Conservation (phyloP, 306 rosid species). For the Castanospermum australe region DNA sequence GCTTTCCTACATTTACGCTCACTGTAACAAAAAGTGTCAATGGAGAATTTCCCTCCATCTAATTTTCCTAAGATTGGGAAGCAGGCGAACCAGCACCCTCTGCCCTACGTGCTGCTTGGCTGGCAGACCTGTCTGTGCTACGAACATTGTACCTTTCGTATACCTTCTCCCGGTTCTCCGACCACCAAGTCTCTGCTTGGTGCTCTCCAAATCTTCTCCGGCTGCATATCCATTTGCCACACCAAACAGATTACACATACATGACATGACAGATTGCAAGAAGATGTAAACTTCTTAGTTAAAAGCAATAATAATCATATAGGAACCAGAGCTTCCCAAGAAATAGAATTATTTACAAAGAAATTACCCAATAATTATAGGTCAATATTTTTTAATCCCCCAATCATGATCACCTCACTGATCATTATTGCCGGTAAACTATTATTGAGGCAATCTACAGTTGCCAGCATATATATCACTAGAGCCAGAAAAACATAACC, state of each 20-base stretch:
- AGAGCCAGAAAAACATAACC: constrained; percentile 11
- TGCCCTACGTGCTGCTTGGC: constrained; percentile 51
- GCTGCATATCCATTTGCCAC: constrained; percentile 51
- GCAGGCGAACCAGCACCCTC: constrained; percentile 66
- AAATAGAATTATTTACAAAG: not conserved
- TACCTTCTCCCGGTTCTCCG: constrained; percentile 87
- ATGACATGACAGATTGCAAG: not conserved
- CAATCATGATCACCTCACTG: not conserved
- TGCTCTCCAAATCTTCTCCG: constrained; percentile 98
- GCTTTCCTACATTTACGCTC: constrained; percentile 39
- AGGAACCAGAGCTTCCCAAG: not conserved
- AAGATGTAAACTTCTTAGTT: not conserved
- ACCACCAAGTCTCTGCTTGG: constrained; percentile 99
- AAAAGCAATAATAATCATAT: not conserved
- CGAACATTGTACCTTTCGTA: constrained; percentile 88
- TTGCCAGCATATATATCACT: not conserved
- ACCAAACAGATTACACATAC: constrained; percentile 20
- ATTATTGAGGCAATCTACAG: not conserved
- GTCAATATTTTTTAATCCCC: not conserved
- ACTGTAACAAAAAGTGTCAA: constrained; percentile 56
- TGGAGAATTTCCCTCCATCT: constrained; percentile 42
- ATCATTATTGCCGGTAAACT: not conserved
- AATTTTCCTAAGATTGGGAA: constrained; percentile 55
- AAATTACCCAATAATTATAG: not conserved
- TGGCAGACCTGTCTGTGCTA: constrained; percentile 63